These are phyloP conservation scores for Didymella sp. DNA, from an alignment of 2,329 filamentous ascomycete genomes.

Conservation along the genomic window DNA sequence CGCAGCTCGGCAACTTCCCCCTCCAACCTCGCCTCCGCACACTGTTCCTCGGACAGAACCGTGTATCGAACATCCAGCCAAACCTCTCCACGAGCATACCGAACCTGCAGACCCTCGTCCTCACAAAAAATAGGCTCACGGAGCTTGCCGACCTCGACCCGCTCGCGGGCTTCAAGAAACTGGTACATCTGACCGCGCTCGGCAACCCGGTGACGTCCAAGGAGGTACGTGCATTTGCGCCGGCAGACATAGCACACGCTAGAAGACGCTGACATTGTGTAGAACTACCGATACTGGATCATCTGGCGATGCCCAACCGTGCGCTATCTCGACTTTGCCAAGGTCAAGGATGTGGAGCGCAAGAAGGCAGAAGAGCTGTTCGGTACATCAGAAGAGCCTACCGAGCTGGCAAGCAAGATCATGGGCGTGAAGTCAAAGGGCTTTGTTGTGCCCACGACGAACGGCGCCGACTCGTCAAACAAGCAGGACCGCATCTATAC, in stretches of 20 bases:
- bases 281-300: conserved; percentile 93
- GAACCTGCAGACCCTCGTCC: conserved; percentile 79
- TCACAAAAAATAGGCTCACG: conserved; percentile 80
- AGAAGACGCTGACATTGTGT: conserved; percentile 1
- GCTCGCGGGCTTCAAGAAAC: conserved; percentile 69
- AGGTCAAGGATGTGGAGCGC: conserved; percentile 87
- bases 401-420: conserved; percentile 76
- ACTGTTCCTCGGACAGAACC: conserved; percentile 87
- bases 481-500: conserved; percentile 74
- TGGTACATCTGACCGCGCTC: conserved; percentile 81
- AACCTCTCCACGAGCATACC: conserved; percentile 77
- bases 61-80: conserved; percentile 81
- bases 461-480: conserved; percentile 41
- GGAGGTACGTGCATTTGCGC: conserved; percentile 66
- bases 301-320: conserved; percentile 85
- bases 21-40: conserved; percentile 87
- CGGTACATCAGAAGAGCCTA: conserved; percentile 78
- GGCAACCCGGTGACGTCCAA: conserved; percentile 93
- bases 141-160: conserved; percentile 89
- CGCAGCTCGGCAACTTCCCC: conserved; percentile 88
- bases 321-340: conserved; percentile 89
- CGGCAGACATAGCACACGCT: background rate
- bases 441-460: conserved; percentile 64
- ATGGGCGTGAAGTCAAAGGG: conserved; percentile 82
- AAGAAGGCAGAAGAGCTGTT: conserved; percentile 80